Evolutionary conservation across 352 stramenopile species (phyloP).

Genomic region (Globisporangium orthogonon): DNA sequence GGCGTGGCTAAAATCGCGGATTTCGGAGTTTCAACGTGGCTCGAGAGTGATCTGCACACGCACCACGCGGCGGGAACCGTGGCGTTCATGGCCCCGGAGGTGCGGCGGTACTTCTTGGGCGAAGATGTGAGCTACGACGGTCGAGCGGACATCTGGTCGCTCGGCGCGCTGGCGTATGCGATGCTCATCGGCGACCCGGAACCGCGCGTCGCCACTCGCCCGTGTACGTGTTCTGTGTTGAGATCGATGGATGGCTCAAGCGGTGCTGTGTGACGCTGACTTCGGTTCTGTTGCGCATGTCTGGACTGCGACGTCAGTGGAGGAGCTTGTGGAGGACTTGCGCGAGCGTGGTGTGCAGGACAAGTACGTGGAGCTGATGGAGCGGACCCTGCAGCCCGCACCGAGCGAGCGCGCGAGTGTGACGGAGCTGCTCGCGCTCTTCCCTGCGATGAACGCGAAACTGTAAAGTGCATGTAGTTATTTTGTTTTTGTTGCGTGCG

Average conservation of each 20-base stretch:
- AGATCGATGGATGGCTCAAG: neutral
- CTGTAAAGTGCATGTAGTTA: slow-evolving; percentile 42
- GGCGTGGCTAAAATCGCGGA: slow-evolving; percentile 70
- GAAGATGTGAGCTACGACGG: slow-evolving; percentile 63
- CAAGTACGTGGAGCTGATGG: slow-evolving; percentile 32
- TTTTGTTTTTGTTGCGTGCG: neutral
- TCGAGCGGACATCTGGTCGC: slow-evolving; percentile 73
- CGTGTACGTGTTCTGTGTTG: slow-evolving; percentile 21
- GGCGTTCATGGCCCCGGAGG: slow-evolving; percentile 77
- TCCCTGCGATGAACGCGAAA: slow-evolving; percentile 32
- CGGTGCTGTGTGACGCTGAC: neutral
- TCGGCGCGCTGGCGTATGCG: slow-evolving; percentile 62
- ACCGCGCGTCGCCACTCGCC: slow-evolving; percentile 56
- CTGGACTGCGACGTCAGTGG: slow-evolving; percentile 18
- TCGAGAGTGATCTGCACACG: slow-evolving; percentile 66
- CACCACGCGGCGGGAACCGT: slow-evolving; percentile 71
- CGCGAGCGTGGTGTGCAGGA: slow-evolving; percentile 18
- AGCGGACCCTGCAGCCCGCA: slow-evolving; percentile 33
- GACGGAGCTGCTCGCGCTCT: slow-evolving; percentile 29
- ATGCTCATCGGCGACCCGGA: slow-evolving; percentile 65
- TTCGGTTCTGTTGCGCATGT: neutral
- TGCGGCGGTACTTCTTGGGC: slow-evolving; percentile 65
- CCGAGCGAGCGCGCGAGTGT: slow-evolving; percentile 37
- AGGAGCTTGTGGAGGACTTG: slow-evolving; percentile 52
- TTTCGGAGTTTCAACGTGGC: slow-evolving; percentile 77